Base-by-base conservation (phyloP, 768 basidiomycete genomes). In the Suillus subaureus region DNA sequence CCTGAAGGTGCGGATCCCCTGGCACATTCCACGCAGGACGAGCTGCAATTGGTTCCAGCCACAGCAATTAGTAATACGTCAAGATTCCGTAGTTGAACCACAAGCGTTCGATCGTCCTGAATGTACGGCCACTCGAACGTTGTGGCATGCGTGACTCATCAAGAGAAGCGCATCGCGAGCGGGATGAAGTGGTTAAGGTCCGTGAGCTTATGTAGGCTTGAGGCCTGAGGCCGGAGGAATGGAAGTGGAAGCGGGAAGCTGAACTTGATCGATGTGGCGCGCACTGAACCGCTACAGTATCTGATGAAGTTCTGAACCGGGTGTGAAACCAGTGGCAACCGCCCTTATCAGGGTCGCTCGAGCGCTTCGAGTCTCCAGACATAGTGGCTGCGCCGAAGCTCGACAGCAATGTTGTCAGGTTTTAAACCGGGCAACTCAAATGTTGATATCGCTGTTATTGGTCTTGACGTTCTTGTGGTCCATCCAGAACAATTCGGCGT, bases 361-460 rank as follows among this genome's bases (percentile, higher is more conserved):
- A 71, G 52, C 70, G 61, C 55, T 75, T 79, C 26, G 70, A 77
- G 74, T 89, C 82, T 11, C 85, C 86, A 4, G 84, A 82, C 55
- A 89, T 71, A 49, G 74, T 83, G 74, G 65, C 82, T 81, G 64
- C 82, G 78, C 64, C 82, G 80, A 11, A 86, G 69, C 63, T 87
- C 85, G 67, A 89, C 82, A 57, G 75, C 73, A 49, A 87, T 77
- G 66, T 87, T 75, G 58, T 88, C 83, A 37, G 83, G 83, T 64
- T 77, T 76, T 43, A 87, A 40, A 21, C 86, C 86, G 0, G 87
- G 86, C 12, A 88, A 76, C 68, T 89, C 86, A 69, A 88, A 86
- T 12, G 78, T 74, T 47, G 86, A 85, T 1, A 83, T 85, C 45
- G 87, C 82, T 33, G 76, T 70, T 70, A 2, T 84, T 85, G n/a